Base-by-base conservation (phyloP, 2,329 filamentous ascomycete genomes). In the Sarocladium strictum region DNA sequence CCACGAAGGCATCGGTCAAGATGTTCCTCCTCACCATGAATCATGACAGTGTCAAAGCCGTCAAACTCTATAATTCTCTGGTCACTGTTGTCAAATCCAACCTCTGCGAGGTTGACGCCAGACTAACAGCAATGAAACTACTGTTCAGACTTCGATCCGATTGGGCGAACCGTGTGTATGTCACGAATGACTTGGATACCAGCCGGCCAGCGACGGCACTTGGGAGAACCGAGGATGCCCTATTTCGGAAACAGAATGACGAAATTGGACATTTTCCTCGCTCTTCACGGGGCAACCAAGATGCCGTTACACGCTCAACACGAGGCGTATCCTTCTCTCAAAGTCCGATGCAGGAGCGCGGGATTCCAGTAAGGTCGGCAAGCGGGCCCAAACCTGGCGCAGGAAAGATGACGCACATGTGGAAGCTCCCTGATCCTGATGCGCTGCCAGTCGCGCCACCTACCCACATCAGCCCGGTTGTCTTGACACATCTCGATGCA, bases 101-200 rank as follows among this genome's bases (percentile, higher is more conserved):
- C 26, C 73, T 77, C 29, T 83, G 80, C 57, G 86, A 87, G 56
- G 74, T 79, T 6, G 85, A 89, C 68, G 85, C 87, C 53, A 85
- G 89, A 6, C 72, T 94, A 24, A 85, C 84, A 12, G 85, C 86
- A 2, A 82, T 92, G 76, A 90, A 89, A 63, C 71, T 93, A 41
- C 74, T 97, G 2, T 93, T 95, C 65, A 84, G 92, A 41, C 73
- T 97, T 27, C 83, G 92, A 56, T 90, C 90, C 21, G 90, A 96
- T 68, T 90, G 87, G 66, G 83, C 87, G 10, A 83, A 92, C 60
- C 81, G 85, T 43, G 79, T 97, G 3, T 90, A 87, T 56, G 74
- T 96, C 53, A 84, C 84, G 7, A 72, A 81, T 32, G 80, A 83
- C 27, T 83, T 86, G 1, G 90, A 96, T 65, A 87, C 84, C 26